Base-by-base conservation (phyloP, 2,329 filamentous ascomycete genomes). In the Microcyclospora tardicrescens region DNA sequence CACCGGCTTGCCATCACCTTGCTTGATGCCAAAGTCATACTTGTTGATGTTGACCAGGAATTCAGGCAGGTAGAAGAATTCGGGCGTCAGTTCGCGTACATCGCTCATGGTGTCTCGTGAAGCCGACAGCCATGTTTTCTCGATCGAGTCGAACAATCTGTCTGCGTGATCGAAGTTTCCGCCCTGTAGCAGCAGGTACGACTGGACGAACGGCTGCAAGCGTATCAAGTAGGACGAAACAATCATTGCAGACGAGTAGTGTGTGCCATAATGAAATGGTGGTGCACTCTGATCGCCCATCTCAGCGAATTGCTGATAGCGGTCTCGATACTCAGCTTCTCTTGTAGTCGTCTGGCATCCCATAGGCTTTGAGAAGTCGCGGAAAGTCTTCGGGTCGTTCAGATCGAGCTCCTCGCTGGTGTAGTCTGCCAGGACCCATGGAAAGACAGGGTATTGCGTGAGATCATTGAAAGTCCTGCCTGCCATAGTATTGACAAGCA, bases 211-310 rank as follows among this genome's bases (percentile, higher is more conserved):
- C 0, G 91, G 91, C 36, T 94, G 89, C 12, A 98, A 70, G 13
- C 91, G 81, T 52, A 98, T 95, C 31, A 98, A 72, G 54, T 95
- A 98, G 0, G 87, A 95, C 10, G 86, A 86, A 6, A 98, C 91
- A 42, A 94, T 95, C 91, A 96, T 98, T 6, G 91, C 91, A 2
- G 91, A 96, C 1, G 91, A 96, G 60, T 98, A 98, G 58, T 98
- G 93, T 0, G 93, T 98, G 13, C 91, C 91, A 50, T 96, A 98
- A 57, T 98, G 91, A 58, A 95, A 98, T 0, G 91, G 83, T 1
- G 83, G 80, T 34, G 72, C 69, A 40, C 70, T 71, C 32, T 68
- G 64, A 47, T 94, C 87, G 6, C 81, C 84, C 69, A 98, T 93
- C 57, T 96, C 91, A 1, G 80, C 80, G 57, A 98, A 80, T 12